Evolutionary conservation across 73 alveolate species (phyloP), one percentile per base, ranked within the genome.

Genomic region (Paramecium biaurelia): DNA sequence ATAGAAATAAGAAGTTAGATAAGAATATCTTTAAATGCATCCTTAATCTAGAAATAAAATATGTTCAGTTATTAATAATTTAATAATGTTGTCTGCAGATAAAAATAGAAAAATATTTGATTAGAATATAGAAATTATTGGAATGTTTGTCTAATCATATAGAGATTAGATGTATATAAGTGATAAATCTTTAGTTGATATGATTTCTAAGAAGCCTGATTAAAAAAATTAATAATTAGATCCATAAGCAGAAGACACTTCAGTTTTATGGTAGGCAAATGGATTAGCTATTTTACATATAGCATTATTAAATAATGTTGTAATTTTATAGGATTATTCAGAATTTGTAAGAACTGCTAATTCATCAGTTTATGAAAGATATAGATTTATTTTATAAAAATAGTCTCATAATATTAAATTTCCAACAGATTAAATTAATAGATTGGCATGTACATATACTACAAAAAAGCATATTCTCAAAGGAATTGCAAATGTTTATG

Each of bases 401-500:
- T 5, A 38, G 4, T 21, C 67, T 20, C 43, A 47, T 45, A 43
- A 79, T 23, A 12, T 37, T 2, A 37, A 34, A 20, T 74, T 79
- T 21, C 90, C 90, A 11, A 38, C 90, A 15, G 74, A 79, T 0
- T 4, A 38, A 23, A 24, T 79, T 10, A 2, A 43, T 20, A 79
- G 28, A 41, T 20, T 79, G 26, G 70, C 90, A 1, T 20, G 32
- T 5, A 43, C 45, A 24, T 79, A 79, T 18, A 47, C 45, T 10
- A 79, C 90, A 8, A 79, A 79, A 18, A 79, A 79, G 14, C 45
- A 41, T 26, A 15, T 79, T 42, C 28, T 79, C 5, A 43, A 79
- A 45, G 90, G 76, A 10, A 79, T 79, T 5, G 90, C 76, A 43
- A 24, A 45, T 30, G 70, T 79, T 3, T 79, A 79, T 79, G 90